phyloP scores from a whole-genome alignment of 306 rosid species.

The Ormosia semicastrata region DNA sequence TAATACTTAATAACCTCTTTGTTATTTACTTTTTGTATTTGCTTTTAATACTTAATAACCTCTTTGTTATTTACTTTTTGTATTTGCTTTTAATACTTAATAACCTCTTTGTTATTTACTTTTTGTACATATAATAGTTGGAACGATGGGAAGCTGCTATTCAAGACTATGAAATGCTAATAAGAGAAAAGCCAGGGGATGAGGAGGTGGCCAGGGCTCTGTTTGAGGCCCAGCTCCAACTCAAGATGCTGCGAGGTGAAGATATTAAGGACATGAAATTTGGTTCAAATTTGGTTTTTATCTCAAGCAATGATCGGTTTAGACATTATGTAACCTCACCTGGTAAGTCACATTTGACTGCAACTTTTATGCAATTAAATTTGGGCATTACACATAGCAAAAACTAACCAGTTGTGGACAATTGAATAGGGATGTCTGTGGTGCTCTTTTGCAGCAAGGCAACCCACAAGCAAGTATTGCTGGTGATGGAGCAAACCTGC shows the following conservation, averaged over 20 bases:
- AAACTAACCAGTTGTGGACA: neutral
- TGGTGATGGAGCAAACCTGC: constrained; percentile 77
- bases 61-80: no score
- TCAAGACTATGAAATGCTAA: constrained; percentile 79
- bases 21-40: no score
- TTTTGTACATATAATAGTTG: constrained; percentile 49
- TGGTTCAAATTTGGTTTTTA: constrained; percentile 71
- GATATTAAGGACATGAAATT: constrained; percentile 69
- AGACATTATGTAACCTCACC: constrained; percentile 84
- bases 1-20: no score
- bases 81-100: neutral
- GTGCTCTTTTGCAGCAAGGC: constrained; percentile 78
- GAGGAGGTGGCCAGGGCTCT: constrained; percentile 87
- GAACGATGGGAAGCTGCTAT: constrained; percentile 92
- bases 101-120: neutral
- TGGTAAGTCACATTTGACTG: constrained; percentile 41
- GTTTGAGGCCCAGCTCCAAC: constrained; percentile 75
- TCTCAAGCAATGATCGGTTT: constrained; percentile 79
- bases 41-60: no score
- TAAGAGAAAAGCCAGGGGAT: constrained; percentile 85
- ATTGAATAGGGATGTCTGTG: constrained; percentile 79
- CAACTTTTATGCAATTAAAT: neutral
- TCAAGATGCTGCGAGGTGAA: constrained; percentile 69
- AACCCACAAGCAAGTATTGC: constrained; percentile 53
- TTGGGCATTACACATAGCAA: neutral